These are phyloP conservation scores for Fraxinus velutina DNA, from an alignment of 305 asterid species.

Conservation along the genomic window DNA sequence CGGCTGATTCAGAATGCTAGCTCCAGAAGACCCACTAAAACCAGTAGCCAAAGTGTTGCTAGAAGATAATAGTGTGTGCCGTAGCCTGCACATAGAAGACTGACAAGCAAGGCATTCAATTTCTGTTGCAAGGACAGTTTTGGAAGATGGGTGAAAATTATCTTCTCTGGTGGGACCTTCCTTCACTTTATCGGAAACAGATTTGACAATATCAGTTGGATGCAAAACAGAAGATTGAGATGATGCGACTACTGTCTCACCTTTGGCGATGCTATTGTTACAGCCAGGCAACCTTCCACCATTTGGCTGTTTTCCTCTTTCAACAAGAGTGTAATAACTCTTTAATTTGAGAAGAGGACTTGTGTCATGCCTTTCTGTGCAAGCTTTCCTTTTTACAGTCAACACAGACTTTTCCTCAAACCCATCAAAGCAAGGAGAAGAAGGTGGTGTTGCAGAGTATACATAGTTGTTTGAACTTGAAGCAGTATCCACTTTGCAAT, in stretches of 20 bases:
- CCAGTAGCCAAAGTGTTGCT: conserved; percentile 46
- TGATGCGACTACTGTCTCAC: conserved; percentile 43
- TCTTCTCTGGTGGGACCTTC: conserved; percentile 52
- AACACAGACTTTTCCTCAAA: conserved; percentile 66
- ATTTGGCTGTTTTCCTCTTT: conserved; percentile 48
- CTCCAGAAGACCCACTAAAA: conserved; percentile 59
- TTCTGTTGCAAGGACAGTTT: conserved; percentile 79
- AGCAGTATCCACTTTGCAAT: conserved; percentile 80
- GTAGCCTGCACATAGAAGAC: conserved; percentile 89
- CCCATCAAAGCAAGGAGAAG: conserved; percentile 64
- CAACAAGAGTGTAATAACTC: conserved; percentile 67
- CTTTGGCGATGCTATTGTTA: conserved; percentile 40
- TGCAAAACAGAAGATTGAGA: conserved; percentile 49
- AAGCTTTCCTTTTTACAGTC: conserved; percentile 46
- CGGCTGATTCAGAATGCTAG: conserved; percentile 47
- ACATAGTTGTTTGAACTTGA: conserved; percentile 82
- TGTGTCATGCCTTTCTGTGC: conserved; percentile 45
- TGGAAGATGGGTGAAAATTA: conserved; percentile 53
- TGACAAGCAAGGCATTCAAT: conserved; percentile 86
- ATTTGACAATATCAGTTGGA: conserved; percentile 46
- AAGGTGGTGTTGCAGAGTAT: conserved; percentile 91
- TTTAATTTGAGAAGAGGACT: conserved; percentile 47
- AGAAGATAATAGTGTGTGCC: conserved; percentile 70
- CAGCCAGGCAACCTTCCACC: conserved; percentile 37
- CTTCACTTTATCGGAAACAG: conserved; percentile 40